A percentile compares a stretch with the other conserved stretches of the same genome.
phyloP scores from a whole-genome alignment of 1,284 basidiomycete species.

The Vanrija humicola region DNA sequence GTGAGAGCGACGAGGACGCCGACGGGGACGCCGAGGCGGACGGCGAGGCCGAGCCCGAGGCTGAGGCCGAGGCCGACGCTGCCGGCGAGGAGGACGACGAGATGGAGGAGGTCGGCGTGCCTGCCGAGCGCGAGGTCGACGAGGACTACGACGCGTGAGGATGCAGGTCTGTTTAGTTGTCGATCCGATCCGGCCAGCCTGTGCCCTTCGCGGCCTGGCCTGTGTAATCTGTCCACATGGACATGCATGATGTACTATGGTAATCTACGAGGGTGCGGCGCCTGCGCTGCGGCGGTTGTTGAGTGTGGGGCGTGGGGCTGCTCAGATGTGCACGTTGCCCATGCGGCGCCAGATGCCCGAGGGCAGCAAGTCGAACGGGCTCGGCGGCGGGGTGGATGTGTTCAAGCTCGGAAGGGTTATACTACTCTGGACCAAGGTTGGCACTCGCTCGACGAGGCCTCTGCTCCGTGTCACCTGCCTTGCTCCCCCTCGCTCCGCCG shows the following conservation, averaged over 20 bases:
- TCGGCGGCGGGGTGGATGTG: too few relatives aligned
- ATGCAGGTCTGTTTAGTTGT: not conserved
- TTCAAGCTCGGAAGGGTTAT: too few relatives aligned
- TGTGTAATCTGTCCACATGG: not conserved
- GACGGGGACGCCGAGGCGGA: slow-evolving; percentile 22
- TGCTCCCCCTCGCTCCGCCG: too few relatives aligned
- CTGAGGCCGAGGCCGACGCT: slow-evolving; percentile 13
- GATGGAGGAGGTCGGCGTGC: slow-evolving; percentile 39
- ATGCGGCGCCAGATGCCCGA: too few relatives aligned
- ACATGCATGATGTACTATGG: not conserved
- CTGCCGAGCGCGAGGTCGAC: slow-evolving; percentile 32
- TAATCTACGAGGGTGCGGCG: not conserved
- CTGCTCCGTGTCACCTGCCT: too few relatives aligned
- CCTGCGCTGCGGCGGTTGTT: not conserved
- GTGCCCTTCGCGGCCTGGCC: not conserved
- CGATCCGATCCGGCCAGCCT: too few relatives aligned
- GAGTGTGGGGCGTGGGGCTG: not conserved
- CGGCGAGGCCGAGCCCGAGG: slow-evolving; percentile 12
- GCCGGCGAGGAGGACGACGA: slow-evolving; percentile 36
- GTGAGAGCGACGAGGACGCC: slow-evolving; percentile 12
- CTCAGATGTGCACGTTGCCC: not conserved
- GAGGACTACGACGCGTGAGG: slow-evolving; percentile 44
- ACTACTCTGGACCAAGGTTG: too few relatives aligned
- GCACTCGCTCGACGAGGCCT: too few relatives aligned
- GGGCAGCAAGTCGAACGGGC: too few relatives aligned